Percentiles rank a stretch among this genome's conserved stretches.
Conservation (phyloP, 1,139 yeast species). For the Protomyces lactucae-debilis region DNA sequence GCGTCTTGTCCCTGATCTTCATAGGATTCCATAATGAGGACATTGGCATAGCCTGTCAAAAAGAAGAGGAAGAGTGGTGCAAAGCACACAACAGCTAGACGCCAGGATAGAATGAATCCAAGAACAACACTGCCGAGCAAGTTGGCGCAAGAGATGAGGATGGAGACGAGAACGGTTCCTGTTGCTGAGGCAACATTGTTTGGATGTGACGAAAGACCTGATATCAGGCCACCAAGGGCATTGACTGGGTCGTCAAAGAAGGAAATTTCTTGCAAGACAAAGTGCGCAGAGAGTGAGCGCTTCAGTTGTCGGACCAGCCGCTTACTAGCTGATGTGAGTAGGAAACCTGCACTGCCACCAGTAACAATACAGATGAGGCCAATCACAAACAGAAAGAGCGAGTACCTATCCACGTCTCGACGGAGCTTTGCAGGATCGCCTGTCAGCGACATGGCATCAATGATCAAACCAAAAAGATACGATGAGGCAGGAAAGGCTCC, state of each 20-base stretch:
- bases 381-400: conserved; percentile 43
- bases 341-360: conserved; percentile 38
- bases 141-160: conserved; percentile 37
- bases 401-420: conserved; percentile 38
- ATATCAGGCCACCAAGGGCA: conserved; percentile 52
- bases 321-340: conserved; percentile 40
- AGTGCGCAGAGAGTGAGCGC: conserved; percentile 47
- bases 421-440: conserved; percentile 5
- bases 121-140: conserved; percentile 68
- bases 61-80: conserved; percentile 53
- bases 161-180: conserved; percentile 39
- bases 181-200: conserved; percentile 50
- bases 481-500: conserved; percentile 17
- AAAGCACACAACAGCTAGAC: conserved; percentile 59
- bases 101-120: conserved; percentile 62
- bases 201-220: conserved; percentile 53
- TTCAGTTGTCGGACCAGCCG: conserved; percentile 48
- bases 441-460: conserved; percentile 6
- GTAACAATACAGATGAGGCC: conserved; percentile 40
- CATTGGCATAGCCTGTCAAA: conserved; percentile 70
- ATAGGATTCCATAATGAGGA: conserved; percentile 71
- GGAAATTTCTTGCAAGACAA: conserved; percentile 50
- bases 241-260: conserved; percentile 52
- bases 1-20: conserved; percentile 47
- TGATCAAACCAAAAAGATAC: conserved; percentile 13